Conservation (phyloP, 169 alveolate genomes). For the Eimeria praecox region DNA sequence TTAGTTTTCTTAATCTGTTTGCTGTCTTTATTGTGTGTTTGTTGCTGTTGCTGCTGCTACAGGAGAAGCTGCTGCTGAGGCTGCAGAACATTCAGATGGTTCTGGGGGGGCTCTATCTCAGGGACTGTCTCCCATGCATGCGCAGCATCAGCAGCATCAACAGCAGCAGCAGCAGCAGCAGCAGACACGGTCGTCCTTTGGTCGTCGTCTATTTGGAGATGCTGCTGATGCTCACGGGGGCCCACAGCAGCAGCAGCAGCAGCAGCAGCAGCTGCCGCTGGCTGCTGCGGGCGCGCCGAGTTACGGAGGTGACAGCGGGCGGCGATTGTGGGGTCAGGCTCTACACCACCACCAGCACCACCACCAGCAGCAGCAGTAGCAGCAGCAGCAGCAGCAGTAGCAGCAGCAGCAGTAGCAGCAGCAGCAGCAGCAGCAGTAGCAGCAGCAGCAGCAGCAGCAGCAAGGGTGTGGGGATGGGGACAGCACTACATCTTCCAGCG, state of each 20-base stretch:
- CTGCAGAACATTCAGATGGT: neutral
- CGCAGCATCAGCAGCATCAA: neutral
- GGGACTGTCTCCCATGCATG: constrained; percentile 35
- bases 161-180: constrained; percentile 60
- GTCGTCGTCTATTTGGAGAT: constrained; percentile 38
- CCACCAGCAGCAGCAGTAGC: neutral
- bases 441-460: neutral
- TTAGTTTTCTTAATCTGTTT: neutral
- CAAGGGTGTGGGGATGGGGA: constrained; percentile 26
- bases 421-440: neutral
- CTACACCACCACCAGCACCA: too few relatives aligned
- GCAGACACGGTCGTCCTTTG: constrained; percentile 11
- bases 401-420: neutral
- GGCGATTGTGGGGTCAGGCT: constrained; percentile 24
- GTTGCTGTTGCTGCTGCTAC: neutral
- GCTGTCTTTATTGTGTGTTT: neutral
- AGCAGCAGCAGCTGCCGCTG: constrained; percentile 22
- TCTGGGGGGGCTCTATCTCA: constrained; percentile 11
- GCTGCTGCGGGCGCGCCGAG: neutral
- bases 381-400: neutral
- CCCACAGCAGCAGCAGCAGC: neutral
- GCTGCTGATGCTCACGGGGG: neutral
- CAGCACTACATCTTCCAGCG: constrained; percentile 18
- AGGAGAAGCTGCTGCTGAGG: constrained; percentile 25
- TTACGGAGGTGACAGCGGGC: constrained; percentile 38